Base-by-base conservation (phyloP, 768 basidiomycete genomes). In the Galerina marginata region DNA sequence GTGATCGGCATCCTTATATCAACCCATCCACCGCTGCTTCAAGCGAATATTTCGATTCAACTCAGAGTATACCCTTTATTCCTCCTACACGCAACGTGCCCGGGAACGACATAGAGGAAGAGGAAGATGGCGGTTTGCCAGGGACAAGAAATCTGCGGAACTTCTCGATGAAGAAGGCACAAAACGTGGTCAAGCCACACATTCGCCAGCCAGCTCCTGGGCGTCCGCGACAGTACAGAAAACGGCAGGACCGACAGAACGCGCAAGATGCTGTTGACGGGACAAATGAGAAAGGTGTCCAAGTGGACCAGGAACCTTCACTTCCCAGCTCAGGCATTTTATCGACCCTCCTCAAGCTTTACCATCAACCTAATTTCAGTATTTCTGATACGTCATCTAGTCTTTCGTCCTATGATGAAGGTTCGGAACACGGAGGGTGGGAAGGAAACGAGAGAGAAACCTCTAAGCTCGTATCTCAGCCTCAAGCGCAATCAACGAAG, bases 81-180 rank as follows among this genome's bases (percentile, higher is more conserved):
- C 70, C 63, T 11, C 64, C 72, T 2, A 74, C 75, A 0, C 75
- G 73, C 39, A 65, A 75, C 14, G 74, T 85, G 4, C 83, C 83
- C 0, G 86, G 83, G 40, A 78, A 75, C 49, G 89, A 80, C 68
- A 87, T 92, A 65, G 85, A 84, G 55, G 81, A 84, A 0, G 71
- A 81, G 49, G 91, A 93, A 71, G 83, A 79, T 49, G 86, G 85
- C 40, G 91, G 91, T 0, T 71, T 93, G 26, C 79, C 81, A 40
- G 66, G 79, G 11, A 67, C 71, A 42, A 67, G 77, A 42, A 65
- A 77, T 60, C 49, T 67, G 14, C 65, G 68, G 1, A 58, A 60
- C 4, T 66, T 55, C 38, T 58, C 70, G 0, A 57, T 64, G 6
- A 75, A 78, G 45, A 70, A 73, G 23, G 85, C 85, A 0, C 70